Conservation (phyloP, 495 filamentous ascomycete species). For the Daldinia loculata region DNA sequence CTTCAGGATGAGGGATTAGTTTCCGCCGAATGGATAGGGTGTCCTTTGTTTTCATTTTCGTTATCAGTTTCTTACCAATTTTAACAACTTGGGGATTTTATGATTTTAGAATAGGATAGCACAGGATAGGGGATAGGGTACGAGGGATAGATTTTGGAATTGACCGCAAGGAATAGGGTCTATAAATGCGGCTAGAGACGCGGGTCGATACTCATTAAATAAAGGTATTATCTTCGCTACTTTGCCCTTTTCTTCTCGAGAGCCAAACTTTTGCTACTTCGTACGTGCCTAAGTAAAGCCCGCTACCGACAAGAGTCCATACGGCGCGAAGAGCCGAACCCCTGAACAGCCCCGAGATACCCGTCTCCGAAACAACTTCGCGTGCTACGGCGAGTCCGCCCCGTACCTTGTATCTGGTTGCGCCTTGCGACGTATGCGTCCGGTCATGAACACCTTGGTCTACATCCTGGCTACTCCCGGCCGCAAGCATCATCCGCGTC, state of each 20-base stretch:
- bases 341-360: slow-evolving; percentile 75
- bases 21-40: neutral
- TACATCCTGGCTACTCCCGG: slow-evolving; percentile 44
- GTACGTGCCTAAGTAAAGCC: slow-evolving; percentile 86
- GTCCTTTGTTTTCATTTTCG: neutral
- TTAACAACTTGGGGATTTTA: neutral
- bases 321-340: slow-evolving; percentile 77
- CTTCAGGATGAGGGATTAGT: slow-evolving; percentile 10
- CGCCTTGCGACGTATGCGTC: slow-evolving; percentile 38
- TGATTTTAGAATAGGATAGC: neutral
- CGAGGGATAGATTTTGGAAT: neutral
- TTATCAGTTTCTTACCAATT: neutral
- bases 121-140: neutral
- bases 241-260: slow-evolving; percentile 56
- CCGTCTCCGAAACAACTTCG: slow-evolving; percentile 68
- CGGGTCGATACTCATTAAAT: slow-evolving; percentile 9
- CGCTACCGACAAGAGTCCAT: slow-evolving; percentile 83
- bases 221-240: slow-evolving; percentile 17
- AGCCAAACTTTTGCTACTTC: slow-evolving; percentile 80
- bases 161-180: neutral
- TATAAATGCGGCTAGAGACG: neutral
- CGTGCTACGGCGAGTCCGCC: slow-evolving; percentile 65
- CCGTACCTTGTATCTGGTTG: slow-evolving; percentile 11
- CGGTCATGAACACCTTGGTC: slow-evolving; percentile 37
- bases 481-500: slow-evolving; percentile 75